These are phyloP conservation scores for Ogataea nonfermentans DNA, from an alignment of 805 yeast species.

Conservation along the genomic window DNA sequence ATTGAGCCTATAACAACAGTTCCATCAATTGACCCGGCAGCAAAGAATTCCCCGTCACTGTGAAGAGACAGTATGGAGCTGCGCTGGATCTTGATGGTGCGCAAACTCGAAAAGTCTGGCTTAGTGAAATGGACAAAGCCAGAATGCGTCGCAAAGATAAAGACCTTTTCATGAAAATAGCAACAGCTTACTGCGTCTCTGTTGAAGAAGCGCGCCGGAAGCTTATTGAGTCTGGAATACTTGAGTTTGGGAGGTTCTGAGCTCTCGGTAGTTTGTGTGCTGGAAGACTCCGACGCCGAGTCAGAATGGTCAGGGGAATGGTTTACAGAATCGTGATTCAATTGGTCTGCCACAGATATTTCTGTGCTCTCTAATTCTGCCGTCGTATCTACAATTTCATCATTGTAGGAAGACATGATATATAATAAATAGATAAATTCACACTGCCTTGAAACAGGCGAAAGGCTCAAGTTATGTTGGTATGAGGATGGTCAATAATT, in stretches of 20 bases:
- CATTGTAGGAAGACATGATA: slow-evolving; percentile 15
- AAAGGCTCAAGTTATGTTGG: too few species aligned
- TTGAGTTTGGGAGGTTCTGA: slow-evolving; percentile 71
- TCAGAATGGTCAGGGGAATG: not conserved
- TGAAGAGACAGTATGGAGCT: slow-evolving; percentile 77
- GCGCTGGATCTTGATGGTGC: slow-evolving; percentile 80
- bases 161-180: slow-evolving; percentile 53
- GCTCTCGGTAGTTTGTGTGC: not conserved
- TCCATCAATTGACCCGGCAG: slow-evolving; percentile 93
- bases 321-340: too few species aligned
- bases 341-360: not conserved
- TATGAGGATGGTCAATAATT: too few species aligned
- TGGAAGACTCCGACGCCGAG: not conserved
- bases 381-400: slow-evolving; percentile 27
- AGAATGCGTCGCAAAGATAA: slow-evolving; percentile 86
- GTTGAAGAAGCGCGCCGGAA: slow-evolving; percentile 69
- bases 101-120: slow-evolving; percentile 55
- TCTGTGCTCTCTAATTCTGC: slow-evolving; percentile 11
- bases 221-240: slow-evolving; percentile 63
- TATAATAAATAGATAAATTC: not conserved
- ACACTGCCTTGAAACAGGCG: not conserved
- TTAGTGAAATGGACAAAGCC: slow-evolving; percentile 72
- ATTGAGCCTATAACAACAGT: slow-evolving; percentile 80
- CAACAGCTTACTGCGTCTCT: slow-evolving; percentile 79
- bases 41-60: slow-evolving; percentile 71